Evolutionary conservation across 2,329 filamentous ascomycete species (phyloP), one percentile per base, ranked within the genome.

Genomic region (Pseudopithomyces chartarum): DNA sequence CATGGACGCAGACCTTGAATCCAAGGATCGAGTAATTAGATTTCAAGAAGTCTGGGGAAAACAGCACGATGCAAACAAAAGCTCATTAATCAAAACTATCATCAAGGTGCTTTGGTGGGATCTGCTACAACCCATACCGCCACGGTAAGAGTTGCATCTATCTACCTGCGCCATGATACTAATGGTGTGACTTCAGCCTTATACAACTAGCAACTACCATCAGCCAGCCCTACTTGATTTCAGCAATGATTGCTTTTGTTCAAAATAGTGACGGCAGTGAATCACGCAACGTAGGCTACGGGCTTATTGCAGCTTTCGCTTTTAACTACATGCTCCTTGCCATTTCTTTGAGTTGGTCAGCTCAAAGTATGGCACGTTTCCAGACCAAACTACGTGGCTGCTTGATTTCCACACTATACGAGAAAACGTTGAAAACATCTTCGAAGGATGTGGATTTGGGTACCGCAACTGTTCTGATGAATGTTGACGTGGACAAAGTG

Each of bases 401-500:
- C 34, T 50, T 70, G 5, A 65, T 71, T n/a, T 57, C 65, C 7
- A 43, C 57, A 12, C 62, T 71, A 11, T 68, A 71, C 38, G 62
- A 69, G 13, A 61, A 64, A 32, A 62, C 67, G 2, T 45, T 71
- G 5, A 52, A 61, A 7, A 61, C 61, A 15, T 23, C 57, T 34
- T 59, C 67, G 1, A 59, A 57, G 29, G 57, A 62, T 13, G 52
- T 63, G 17, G 54, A 62, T 29, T 23, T 66, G 3, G 57, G 58
- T 36, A 62, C 61, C 5, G 65, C 68, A 8, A 62, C 67, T 6
- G 67, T 69, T 19, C 59, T 70, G 3, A 70, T 71, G 68, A 71
- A 68, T 22, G 67, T 68, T 4, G 69, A 71, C 49, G 67, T 71
- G 13, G 69, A 72, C 42, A 70, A 67, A 40, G 39, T 67, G n/a